Conservation (phyloP, 2,329 filamentous ascomycete genomes). For the Aplosporella prunicola region DNA sequence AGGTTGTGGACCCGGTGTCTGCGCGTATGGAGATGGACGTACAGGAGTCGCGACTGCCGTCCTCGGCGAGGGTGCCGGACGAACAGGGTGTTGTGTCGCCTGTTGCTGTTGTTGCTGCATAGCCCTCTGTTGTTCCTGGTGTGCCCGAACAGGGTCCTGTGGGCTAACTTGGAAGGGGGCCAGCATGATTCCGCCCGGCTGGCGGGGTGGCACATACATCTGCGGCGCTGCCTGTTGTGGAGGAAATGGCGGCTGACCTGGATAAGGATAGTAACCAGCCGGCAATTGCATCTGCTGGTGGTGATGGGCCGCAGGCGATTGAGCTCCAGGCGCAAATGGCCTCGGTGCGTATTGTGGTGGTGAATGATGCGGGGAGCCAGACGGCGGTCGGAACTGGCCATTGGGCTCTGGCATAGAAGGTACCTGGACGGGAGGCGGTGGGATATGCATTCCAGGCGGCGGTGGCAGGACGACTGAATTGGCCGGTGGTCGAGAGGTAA, state of each 20-base stretch:
- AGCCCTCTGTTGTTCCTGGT: slow-evolving; percentile 22
- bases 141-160: slow-evolving; percentile 32
- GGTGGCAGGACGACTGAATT: slow-evolving; percentile 26
- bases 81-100: slow-evolving; percentile 3
- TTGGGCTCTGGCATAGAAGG: slow-evolving; percentile 19
- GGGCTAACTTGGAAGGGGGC: slow-evolving; percentile 39
- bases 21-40: neutral
- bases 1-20: neutral
- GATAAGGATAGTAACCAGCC: slow-evolving; percentile 23
- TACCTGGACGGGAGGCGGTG: slow-evolving; percentile 15
- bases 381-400: slow-evolving; percentile 19
- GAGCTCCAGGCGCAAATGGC: slow-evolving; percentile 14
- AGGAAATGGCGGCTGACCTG: slow-evolving; percentile 20
- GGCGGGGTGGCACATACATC: slow-evolving; percentile 14
- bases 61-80: slow-evolving; percentile 1
- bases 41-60: slow-evolving; percentile 1
- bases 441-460: slow-evolving; percentile 25
- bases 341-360: slow-evolving; percentile 22
- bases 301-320: slow-evolving; percentile 22
- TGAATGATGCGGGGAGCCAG: slow-evolving; percentile 21
- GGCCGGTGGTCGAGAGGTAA: slow-evolving; percentile 2
- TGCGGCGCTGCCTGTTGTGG: slow-evolving; percentile 21
- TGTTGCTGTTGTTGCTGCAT: slow-evolving; percentile 16
- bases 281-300: slow-evolving; percentile 22
- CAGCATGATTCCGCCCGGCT: slow-evolving; percentile 35